Base-by-base conservation (phyloP, 2,329 filamentous ascomycete species). In the Macrophomina phaseolina region DNA sequence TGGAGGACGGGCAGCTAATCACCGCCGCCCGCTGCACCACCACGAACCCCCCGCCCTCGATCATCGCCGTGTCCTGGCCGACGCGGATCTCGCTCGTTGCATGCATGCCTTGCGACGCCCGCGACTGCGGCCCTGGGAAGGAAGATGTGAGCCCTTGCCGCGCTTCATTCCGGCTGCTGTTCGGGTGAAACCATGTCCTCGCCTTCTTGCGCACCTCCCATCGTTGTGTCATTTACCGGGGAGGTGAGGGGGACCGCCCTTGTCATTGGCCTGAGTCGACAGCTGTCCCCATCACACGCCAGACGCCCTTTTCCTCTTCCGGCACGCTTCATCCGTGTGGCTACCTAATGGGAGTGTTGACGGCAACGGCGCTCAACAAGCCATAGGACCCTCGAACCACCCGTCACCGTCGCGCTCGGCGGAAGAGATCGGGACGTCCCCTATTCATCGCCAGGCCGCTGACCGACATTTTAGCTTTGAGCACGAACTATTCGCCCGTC, bases 191-290 rank as follows among this genome's bases (percentile, higher is more conserved):
- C 40, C 23, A 11, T 48, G 53, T 40, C 56, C 56, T 61, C 46
- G 56, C 56, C 56, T 45, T 42, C 36, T 42, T 11, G 36, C 53
- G 18, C 53, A 40, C 12, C 34, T 32, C 55, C 30, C 28, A 36
- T 58, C 55, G 36, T n/a, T 5, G 56, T 46, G 42, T 61, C 56
- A 61, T 58, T 30, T 58, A 58, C 55, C 28, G 55, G 55, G 55
- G 28, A 58, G 23, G 55, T 58, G 55, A 45, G 55, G 55, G 55
- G 23, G 12, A 14, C 2, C 36, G 14, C 55, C 55, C 48, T 36
- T 58, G 38, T n/a, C 55, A 58, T 58, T 58, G 53, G 53, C 53
- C 53, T 42, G 53, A 28, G 11, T 40, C 53, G 53, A 14, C 9
- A n/a, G 55, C 38, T 11, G 53, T 58, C 36, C 6, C 14, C 12